A percentile compares a stretch with the other conserved stretches of the same genome.
phyloP scores from a whole-genome alignment of 805 yeast genomes.

The Wickerhamomyces ciferrii region DNA sequence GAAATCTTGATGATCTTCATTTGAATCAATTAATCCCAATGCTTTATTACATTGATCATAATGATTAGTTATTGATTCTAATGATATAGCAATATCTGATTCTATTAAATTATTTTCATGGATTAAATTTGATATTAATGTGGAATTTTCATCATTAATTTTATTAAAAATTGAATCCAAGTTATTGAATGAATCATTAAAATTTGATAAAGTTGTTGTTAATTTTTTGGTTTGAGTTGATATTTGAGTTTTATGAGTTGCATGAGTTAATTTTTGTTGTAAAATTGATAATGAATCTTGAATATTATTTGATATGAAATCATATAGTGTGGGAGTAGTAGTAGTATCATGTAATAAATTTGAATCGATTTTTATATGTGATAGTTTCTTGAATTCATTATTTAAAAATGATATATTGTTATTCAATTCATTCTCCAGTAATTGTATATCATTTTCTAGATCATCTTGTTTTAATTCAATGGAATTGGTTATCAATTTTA shows the following conservation, averaged over 20 bases:
- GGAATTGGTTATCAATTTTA: slow-evolving; percentile 28
- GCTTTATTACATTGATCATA: slow-evolving; percentile 72
- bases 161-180: slow-evolving; percentile 36
- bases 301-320: slow-evolving; percentile 41
- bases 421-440: slow-evolving; percentile 17
- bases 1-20: no score
- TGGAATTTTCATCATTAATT: slow-evolving; percentile 6
- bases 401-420: slow-evolving; percentile 29
- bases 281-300: no score
- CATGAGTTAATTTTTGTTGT: no score
- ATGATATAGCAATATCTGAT: slow-evolving; percentile 60
- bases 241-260: no score
- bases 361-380: slow-evolving; percentile 29
- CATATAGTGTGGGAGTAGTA: no score
- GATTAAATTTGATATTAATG: slow-evolving; percentile 18
- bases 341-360: slow-evolving; percentile 20
- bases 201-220: background rate
- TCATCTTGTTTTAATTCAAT: slow-evolving; percentile 23
- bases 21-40: no score
- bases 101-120: slow-evolving; percentile 48
- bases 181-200: slow-evolving; percentile 5
- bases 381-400: slow-evolving; percentile 26
- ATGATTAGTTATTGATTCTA: slow-evolving; percentile 73
- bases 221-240: slow-evolving; percentile 5
- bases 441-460: slow-evolving; percentile 18